These are phyloP conservation scores for Solanum chacoense DNA, from an alignment of 305 asterid species.

Conservation along the genomic window DNA sequence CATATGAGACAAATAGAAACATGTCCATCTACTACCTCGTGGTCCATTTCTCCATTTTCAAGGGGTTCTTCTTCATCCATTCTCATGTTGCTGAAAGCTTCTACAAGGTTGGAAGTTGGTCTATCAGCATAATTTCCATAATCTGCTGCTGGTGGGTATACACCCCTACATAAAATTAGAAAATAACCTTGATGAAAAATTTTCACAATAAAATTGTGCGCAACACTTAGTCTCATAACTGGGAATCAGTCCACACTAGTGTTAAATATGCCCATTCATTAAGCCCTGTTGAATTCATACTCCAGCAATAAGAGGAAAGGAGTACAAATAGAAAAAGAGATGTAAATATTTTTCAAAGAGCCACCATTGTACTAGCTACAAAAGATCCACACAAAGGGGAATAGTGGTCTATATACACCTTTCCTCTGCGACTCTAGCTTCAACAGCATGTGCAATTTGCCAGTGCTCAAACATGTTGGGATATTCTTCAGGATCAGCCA, in stretches of 20 bases:
- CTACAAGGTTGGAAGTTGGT: constrained; percentile 81
- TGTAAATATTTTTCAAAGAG: background rate
- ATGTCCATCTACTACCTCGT: constrained; percentile 44
- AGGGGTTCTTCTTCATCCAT: constrained; percentile 59
- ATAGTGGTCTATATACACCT: constrained; percentile 34
- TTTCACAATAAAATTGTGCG: background rate
- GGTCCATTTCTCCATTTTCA: constrained; percentile 80
- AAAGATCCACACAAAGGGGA: background rate
- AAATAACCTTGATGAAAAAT: background rate
- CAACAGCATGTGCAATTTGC: constrained; percentile 92
- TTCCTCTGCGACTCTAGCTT: constrained; percentile 58
- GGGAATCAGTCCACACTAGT: background rate
- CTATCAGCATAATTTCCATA: constrained; percentile 51
- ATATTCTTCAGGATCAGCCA: constrained; percentile 97
- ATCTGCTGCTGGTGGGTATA: constrained; percentile 69
- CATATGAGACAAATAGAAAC: background rate
- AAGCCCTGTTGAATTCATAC: background rate
- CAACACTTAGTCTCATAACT: background rate
- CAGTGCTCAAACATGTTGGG: constrained; percentile 94
- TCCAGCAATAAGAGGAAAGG: background rate
- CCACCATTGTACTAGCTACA: background rate
- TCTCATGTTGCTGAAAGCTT: constrained; percentile 67
- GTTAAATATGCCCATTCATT: background rate
- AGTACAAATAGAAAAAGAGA: background rate
- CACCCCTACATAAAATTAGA: constrained; percentile 37